These are phyloP conservation scores for Yamadazyma phyllophila DNA, from an alignment of 805 yeast genomes.

Conservation along the genomic window DNA sequence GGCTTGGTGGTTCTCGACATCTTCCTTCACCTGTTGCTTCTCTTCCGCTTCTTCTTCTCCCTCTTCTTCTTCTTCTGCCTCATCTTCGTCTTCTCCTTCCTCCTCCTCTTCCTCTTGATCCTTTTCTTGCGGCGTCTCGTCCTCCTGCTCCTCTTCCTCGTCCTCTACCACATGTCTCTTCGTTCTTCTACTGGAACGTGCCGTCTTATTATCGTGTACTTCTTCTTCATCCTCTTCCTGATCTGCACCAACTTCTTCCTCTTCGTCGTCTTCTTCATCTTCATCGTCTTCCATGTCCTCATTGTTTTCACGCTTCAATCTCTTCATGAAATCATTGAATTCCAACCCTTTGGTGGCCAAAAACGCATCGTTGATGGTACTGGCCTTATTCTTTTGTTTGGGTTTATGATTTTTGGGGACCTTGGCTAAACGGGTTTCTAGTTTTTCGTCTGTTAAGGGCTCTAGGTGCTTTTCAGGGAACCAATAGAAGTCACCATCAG, in stretches of 20 bases:
- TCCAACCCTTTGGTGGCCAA: slow-evolving; percentile 35
- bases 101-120: slow-evolving; percentile 11
- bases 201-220: too few species aligned
- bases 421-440: slow-evolving; percentile 23
- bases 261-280: slow-evolving; percentile 16
- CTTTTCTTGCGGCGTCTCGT: not conserved
- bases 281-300: slow-evolving; percentile 15
- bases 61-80: slow-evolving; percentile 15
- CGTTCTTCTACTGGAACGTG: not conserved
- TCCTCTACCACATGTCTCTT: slow-evolving; percentile 14
- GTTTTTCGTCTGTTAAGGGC: slow-evolving; percentile 26
- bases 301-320: slow-evolving; percentile 19
- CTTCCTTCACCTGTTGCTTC: slow-evolving; percentile 7
- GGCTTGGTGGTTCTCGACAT: not conserved
- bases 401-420: slow-evolving; percentile 15
- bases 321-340: slow-evolving; percentile 36
- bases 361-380: slow-evolving; percentile 36
- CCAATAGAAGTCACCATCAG: slow-evolving; percentile 47
- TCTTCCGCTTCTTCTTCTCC: slow-evolving; percentile 25
- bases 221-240: slow-evolving; percentile 11
- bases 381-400: slow-evolving; percentile 22
- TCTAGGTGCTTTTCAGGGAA: slow-evolving; percentile 39
- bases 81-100: slow-evolving; percentile 11
- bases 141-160: slow-evolving; percentile 12
- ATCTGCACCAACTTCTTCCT: slow-evolving; percentile 15